Base-by-base conservation (phyloP, 768 basidiomycete species). In the Boletus sp. region DNA sequence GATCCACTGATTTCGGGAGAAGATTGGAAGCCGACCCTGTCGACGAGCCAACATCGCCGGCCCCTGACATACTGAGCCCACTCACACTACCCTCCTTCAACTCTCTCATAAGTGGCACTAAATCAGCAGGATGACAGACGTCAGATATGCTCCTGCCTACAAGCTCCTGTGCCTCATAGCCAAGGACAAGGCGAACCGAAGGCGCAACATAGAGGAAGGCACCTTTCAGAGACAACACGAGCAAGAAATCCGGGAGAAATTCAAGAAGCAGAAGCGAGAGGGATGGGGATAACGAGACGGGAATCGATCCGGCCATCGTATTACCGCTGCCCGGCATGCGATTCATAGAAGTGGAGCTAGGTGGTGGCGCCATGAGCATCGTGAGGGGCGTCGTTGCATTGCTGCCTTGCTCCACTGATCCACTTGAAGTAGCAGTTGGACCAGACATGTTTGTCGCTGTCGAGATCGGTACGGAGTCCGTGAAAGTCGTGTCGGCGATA, bases 151-250 rank as follows among this genome's bases (percentile, higher is more conserved):
- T 79, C 63, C 81, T 83, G 50, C 91, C 91, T 25, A 91, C 78
- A 51, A 98, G 83, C 54, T 96, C 92, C 32, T 83, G 77, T 2
- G 94, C 85, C 25, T 88, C 83, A 73, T 95, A 97, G 35, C 95
- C 95, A 34, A 98, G 79, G 10, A 93, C 83, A 29, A 81, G 75
- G 11, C 80, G 74, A 19, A 96, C 83, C 25, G 87, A 82, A 1
- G 93, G 93, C 0, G 93, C 90, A 48, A 93, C 90, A 68, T 97
- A 99, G 45, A 96, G 83, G 71, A 98, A 93, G 15, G 81, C 78
- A 29, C 96, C 96, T 66, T 98, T 95, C 61, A 97, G 83, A 3
- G 90, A 93, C 38, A 99, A 78, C 50, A 98, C 94, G 65, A 90
- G 88, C 23, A 97, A 75, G 67, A 96, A 91, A 68, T 98, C 96